A percentile compares a stretch with the other conserved stretches of the same genome.
Conservation (phyloP, 768 basidiomycete species). For the Dictyophora rubrovolvata region DNA sequence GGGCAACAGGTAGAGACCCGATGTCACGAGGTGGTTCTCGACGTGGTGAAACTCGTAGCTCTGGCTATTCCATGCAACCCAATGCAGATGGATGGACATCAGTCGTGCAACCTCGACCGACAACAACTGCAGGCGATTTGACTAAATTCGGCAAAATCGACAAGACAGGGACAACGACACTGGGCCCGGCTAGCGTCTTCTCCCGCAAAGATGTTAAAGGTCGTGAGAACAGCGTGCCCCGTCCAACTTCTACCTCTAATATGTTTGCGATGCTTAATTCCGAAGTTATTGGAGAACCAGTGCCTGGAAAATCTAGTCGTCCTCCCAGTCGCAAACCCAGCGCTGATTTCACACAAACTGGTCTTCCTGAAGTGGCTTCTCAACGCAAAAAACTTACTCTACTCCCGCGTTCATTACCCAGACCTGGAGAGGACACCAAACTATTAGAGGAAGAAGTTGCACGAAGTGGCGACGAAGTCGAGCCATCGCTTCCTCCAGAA, state of each 20-base stretch:
- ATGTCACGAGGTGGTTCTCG: constrained; percentile 90
- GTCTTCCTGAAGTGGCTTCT: constrained; percentile 34
- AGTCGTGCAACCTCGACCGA: constrained; percentile 40
- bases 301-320: constrained; percentile 37
- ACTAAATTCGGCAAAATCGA: constrained; percentile 84
- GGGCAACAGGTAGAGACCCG: constrained; percentile 32
- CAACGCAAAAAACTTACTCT: constrained; percentile 68
- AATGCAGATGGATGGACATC: constrained; percentile 80
- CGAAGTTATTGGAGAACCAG: constrained; percentile 33
- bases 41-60: constrained; percentile 64
- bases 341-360: constrained; percentile 37
- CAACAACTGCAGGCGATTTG: constrained; percentile 75
- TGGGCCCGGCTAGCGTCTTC: constrained; percentile 83
- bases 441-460: constrained; percentile 30
- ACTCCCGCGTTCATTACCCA: constrained; percentile 65
- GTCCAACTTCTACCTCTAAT: constrained; percentile 70
- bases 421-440: constrained; percentile 31
- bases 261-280: constrained; percentile 84
- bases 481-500: constrained; percentile 48
- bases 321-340: constrained; percentile 41
- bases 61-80: constrained; percentile 34
- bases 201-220: constrained; percentile 55
- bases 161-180: constrained; percentile 57
- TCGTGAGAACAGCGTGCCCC: constrained; percentile 54
- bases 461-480: constrained; percentile 27